Evolutionary conservation across 2,329 filamentous ascomycete species (phyloP).

Genomic region (Stagonosporopsis chrysanthemi): DNA sequence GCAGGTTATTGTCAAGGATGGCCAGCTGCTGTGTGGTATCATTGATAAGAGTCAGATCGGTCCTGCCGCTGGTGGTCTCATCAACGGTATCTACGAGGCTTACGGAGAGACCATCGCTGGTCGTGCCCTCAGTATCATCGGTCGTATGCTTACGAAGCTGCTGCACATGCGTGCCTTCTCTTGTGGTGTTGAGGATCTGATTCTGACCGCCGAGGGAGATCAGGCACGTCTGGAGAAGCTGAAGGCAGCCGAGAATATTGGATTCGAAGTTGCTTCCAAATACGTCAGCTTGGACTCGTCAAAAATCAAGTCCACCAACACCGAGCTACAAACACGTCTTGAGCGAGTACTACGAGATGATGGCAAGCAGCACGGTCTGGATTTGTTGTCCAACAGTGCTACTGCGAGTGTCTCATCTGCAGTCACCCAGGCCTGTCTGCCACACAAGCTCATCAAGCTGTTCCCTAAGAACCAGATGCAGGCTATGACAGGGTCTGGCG

Average conservation of each 20-base stretch:
- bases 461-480: slow-evolving; percentile 99
- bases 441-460: slow-evolving; percentile 81
- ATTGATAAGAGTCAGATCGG: slow-evolving; percentile 96
- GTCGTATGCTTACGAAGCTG: slow-evolving; percentile 85
- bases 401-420: slow-evolving; percentile 75
- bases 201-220: slow-evolving; percentile 83
- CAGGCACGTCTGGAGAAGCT: slow-evolving; percentile 72
- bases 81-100: slow-evolving; percentile 91
- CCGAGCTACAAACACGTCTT: slow-evolving; percentile 76
- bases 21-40: slow-evolving; percentile 88
- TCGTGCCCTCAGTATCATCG: slow-evolving; percentile 86
- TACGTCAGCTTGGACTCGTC: slow-evolving; percentile 83
- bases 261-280: slow-evolving; percentile 80
- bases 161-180: slow-evolving; percentile 95
- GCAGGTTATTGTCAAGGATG: slow-evolving; percentile 80
- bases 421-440: slow-evolving; percentile 81
- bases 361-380: slow-evolving; percentile 87
- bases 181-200: slow-evolving; percentile 95
- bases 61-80: slow-evolving; percentile 81
- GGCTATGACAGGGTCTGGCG: slow-evolving; percentile 95
- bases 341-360: slow-evolving; percentile 93
- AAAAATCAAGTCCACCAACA: slow-evolving; percentile 68
- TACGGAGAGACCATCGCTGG: slow-evolving; percentile 89
- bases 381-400: slow-evolving; percentile 80
- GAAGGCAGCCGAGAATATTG: slow-evolving; percentile 70